Conservation (phyloP, 2,329 filamentous ascomycete genomes). For the Scedosporium aurantiacum region DNA sequence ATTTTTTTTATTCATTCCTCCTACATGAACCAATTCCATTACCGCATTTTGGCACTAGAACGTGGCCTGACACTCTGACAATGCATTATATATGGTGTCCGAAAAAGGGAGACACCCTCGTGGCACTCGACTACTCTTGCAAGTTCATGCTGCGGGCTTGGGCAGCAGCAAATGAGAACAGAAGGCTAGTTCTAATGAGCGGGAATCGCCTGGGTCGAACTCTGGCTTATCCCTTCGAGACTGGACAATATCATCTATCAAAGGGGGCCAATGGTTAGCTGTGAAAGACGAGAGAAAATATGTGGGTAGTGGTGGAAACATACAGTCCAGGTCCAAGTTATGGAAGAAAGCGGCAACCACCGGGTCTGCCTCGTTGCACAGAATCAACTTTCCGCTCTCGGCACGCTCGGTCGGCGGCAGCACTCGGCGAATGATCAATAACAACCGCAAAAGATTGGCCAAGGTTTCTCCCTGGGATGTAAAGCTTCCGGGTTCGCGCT, state of each 20-base stretch:
- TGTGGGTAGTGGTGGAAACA: constrained; percentile 17
- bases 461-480: constrained; percentile 49
- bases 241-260: constrained; percentile 19
- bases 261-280: not conserved
- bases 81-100: too few species aligned
- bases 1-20: not conserved
- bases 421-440: constrained; percentile 48
- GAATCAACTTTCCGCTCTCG: constrained; percentile 34
- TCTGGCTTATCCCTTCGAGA: constrained; percentile 38
- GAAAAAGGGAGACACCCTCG: too few species aligned
- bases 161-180: constrained; percentile 36
- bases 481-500: constrained; percentile 42
- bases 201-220: constrained; percentile 38
- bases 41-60: too few species aligned
- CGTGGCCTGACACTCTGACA: too few species aligned
- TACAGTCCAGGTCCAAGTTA: constrained; percentile 45
- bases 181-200: constrained; percentile 39
- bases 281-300: not conserved
- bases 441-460: constrained; percentile 48
- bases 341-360: constrained; percentile 41
- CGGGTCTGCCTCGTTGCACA: constrained; percentile 32
- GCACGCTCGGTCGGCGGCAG: constrained; percentile 41
- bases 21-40: not conserved
- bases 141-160: not conserved
- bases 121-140: not conserved